Percentiles rank a stretch among this genome's conserved stretches.
Conservation (phyloP, 495 filamentous ascomycete species). For the Choiromyces venosus region DNA sequence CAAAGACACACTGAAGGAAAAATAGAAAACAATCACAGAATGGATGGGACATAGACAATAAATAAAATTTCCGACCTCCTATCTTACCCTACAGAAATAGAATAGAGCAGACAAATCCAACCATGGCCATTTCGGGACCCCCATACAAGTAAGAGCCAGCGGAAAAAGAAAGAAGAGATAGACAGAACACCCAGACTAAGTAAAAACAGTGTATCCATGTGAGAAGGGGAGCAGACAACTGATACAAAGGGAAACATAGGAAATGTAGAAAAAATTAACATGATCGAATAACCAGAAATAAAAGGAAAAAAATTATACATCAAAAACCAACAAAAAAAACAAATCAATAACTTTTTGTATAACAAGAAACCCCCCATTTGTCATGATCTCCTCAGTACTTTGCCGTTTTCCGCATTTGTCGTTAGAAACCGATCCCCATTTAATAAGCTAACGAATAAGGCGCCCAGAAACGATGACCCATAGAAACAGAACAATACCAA, state of each 20-base stretch:
- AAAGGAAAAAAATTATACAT: background rate
- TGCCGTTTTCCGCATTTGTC: background rate
- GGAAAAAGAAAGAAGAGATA: background rate
- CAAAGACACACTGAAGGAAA: background rate
- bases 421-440: background rate
- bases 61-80: background rate
- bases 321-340: background rate
- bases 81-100: background rate
- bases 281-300: background rate
- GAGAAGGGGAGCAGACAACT: background rate
- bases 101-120: background rate
- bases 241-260: background rate
- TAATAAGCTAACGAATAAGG: constrained; percentile 26
- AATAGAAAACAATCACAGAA: background rate
- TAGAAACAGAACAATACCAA: constrained; percentile 25
- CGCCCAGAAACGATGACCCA: constrained; percentile 37
- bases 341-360: constrained; percentile 1
- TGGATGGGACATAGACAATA: background rate
- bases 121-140: background rate
- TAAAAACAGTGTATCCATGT: background rate
- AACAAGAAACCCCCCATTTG: background rate
- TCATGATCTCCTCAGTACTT: background rate
- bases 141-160: background rate
- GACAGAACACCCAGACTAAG: background rate
- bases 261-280: background rate